phyloP scores from a whole-genome alignment of 208 protist genomes.

The Leishmania braziliensis region DNA sequence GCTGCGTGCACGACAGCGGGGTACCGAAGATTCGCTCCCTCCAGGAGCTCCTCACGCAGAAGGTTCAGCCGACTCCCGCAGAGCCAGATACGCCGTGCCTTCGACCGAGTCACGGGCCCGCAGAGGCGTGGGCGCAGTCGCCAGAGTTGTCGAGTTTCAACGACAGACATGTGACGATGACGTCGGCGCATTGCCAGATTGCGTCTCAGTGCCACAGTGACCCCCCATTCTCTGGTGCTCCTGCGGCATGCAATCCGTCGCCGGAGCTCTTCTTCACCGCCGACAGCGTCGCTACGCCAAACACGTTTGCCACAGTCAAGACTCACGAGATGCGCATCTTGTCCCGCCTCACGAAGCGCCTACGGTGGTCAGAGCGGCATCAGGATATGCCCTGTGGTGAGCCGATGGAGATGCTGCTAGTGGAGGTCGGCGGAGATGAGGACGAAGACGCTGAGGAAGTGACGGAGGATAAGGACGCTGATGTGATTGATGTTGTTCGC shows the following conservation, averaged over 20 bases:
- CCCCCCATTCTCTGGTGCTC: background rate
- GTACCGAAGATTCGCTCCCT: constrained; percentile 50
- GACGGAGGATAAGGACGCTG: background rate
- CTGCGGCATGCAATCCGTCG: background rate
- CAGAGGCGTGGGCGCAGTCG: background rate
- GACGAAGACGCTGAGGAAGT: constrained; percentile 4
- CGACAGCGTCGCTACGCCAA: constrained; percentile 62
- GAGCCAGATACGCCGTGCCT: constrained; percentile 64
- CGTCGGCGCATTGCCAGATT: background rate
- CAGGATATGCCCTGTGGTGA: constrained; percentile 29
- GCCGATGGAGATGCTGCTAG: constrained; percentile 28
- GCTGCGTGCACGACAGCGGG: constrained; percentile 47
- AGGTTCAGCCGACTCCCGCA: constrained; percentile 22
- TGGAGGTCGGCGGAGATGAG: constrained; percentile 18
- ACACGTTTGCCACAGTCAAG: constrained; percentile 62
- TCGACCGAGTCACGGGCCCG: constrained; percentile 20
- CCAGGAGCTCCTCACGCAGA: constrained; percentile 47
- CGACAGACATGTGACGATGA: background rate
- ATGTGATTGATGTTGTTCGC: background rate
- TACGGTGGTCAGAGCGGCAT: constrained; percentile 22
- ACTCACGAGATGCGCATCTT: constrained; percentile 38
- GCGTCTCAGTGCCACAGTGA: background rate
- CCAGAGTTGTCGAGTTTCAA: constrained; percentile 19
- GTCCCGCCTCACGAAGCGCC: constrained; percentile 22
- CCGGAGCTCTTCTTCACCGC: constrained; percentile 44